A percentile compares a stretch with the other conserved stretches of the same genome.
Conservation (phyloP, 768 basidiomycete species). For the Suillus paluster region DNA sequence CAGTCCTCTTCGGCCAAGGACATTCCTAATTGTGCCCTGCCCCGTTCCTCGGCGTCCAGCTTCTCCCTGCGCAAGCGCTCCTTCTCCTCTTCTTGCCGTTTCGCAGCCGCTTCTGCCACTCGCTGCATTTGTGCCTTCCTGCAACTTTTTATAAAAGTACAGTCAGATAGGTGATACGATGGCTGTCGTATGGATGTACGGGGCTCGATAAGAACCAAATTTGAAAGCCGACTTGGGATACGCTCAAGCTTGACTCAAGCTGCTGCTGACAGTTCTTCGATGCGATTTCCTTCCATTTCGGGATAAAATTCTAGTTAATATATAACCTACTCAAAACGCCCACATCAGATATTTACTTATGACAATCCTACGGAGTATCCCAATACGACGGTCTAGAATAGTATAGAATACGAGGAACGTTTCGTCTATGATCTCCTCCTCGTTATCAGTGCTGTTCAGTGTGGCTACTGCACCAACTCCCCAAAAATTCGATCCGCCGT, state of each 20-base stretch:
- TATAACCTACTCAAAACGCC: too few species aligned
- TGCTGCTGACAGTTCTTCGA: neutral
- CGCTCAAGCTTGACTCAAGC: neutral
- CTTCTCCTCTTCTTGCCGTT: slow-evolving; percentile 38
- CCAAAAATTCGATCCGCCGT: too few species aligned
- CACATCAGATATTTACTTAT: too few species aligned
- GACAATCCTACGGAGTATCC: too few species aligned
- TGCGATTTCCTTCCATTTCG: neutral
- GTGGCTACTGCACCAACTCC: too few species aligned
- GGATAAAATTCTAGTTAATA: neutral
- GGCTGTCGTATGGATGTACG: neutral
- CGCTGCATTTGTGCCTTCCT: slow-evolving; percentile 35
- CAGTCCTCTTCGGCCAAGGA: slow-evolving; percentile 67
- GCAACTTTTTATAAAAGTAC: neutral
- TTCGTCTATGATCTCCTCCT: too few species aligned
- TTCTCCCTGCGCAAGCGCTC: slow-evolving; percentile 41
- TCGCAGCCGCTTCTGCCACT: slow-evolving; percentile 34
- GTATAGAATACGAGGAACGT: too few species aligned
- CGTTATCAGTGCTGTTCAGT: too few species aligned
- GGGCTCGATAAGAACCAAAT: neutral
- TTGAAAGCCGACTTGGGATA: neutral
- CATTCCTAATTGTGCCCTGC: slow-evolving; percentile 52
- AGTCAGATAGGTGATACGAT: neutral
- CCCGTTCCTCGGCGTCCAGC: slow-evolving; percentile 42
- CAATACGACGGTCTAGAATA: too few species aligned